Evolutionary conservation across 2,329 filamentous ascomycete species (phyloP), one percentile per base, ranked within the genome.

Genomic region (Microsporum canis): DNA sequence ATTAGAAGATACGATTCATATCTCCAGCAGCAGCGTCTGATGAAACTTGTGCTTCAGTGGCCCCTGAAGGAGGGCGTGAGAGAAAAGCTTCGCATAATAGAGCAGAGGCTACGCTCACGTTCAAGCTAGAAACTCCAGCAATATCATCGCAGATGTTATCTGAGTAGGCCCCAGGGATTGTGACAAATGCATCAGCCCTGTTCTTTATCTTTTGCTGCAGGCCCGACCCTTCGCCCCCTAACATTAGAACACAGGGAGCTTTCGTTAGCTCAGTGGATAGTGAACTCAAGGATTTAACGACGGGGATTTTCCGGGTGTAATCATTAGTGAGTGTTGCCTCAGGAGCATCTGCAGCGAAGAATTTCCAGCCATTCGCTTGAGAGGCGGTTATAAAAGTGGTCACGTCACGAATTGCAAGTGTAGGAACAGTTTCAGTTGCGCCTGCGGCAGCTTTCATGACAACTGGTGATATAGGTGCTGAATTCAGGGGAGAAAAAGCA

Each of bases 391-490:
- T 78, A 68, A 99, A 96, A 1, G 80, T 78, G 0, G 80, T 76
- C 0, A 90, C 82, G 34, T 87, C 83, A 34, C 79, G 78, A 23
- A 95, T 80, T 0, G 83, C 82, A 63, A 96, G 85, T 1, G 96
- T 75, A 0, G 84, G 83, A 58, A 96, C 77, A 34, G 85, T 84
- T 75, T 99, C 94, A 2, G 88, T 86, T 2, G 92, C 92, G 5
- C 94, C 94, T 0, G 90, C 86, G 0, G 91, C 91, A 0, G 92
- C 88, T 73, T 97, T 97, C 63, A 95, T 81, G 0, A 89, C 86
- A 6, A 91, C 83, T 0, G 90, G 82, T 5, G 86, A 88, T 63
- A 96, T 78, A 0, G 85, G 82, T 0, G 91, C 88, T 14, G 87
- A 89, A 67, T 84, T 87, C 62, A 84, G 83, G 34, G 82, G 85